Evolutionary conservation across 2,329 filamentous ascomycete species (phyloP).

Genomic region (Paecilomyces dactylethromorphus): DNA sequence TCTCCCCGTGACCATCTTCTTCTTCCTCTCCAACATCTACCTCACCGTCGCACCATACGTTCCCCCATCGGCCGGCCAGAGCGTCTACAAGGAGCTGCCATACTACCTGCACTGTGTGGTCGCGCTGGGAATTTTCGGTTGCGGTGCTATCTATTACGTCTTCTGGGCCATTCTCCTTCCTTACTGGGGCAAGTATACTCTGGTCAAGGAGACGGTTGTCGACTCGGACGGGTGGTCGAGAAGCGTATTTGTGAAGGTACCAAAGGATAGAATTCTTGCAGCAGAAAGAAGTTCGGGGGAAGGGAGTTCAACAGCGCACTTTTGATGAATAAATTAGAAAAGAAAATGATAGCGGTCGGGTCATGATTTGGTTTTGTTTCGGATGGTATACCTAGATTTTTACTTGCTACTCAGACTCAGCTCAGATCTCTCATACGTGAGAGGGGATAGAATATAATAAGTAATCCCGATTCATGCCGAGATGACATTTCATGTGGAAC

Average conservation of each 20-base stretch:
- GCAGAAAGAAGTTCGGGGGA: background rate
- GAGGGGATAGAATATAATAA: no score
- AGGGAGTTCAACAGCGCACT: no score
- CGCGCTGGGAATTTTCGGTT: slow-evolving; percentile 43
- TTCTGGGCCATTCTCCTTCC: slow-evolving; percentile 46
- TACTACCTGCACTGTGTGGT: slow-evolving; percentile 51
- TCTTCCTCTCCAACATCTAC: slow-evolving; percentile 48
- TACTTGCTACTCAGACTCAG: no score
- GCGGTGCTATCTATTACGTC: slow-evolving; percentile 47
- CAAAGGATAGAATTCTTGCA: slow-evolving; percentile 16
- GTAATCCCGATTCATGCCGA: no score
- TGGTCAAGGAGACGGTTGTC: slow-evolving; percentile 49
- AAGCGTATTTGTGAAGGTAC: slow-evolving; percentile 46
- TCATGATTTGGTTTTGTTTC: no score
- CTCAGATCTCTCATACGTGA: no score
- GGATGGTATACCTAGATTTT: no score
- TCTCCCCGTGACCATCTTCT: slow-evolving; percentile 46
- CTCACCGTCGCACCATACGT: slow-evolving; percentile 48
- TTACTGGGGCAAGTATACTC: slow-evolving; percentile 40
- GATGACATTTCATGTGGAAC: no score
- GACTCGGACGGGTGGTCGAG: slow-evolving; percentile 60
- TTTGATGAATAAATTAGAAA: no score
- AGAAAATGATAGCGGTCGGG: no score
- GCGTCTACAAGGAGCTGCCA: slow-evolving; percentile 46
- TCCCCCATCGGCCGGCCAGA: slow-evolving; percentile 42